Base-by-base conservation (phyloP, 2,329 filamentous ascomycete species). In the Exophiala xenobiotica region DNA sequence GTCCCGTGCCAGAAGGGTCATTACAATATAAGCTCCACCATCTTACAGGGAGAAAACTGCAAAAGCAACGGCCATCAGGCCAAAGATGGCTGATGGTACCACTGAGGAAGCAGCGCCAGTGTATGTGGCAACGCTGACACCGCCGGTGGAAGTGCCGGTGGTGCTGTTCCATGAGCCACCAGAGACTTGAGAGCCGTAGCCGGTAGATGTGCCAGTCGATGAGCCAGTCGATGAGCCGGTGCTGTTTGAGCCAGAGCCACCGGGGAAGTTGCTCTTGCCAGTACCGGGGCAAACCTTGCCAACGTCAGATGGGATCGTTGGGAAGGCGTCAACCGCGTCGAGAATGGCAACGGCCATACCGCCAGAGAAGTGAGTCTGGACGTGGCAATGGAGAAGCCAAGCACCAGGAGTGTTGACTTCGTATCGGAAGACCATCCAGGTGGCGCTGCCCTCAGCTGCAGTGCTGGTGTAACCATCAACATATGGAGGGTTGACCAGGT, bases 321-420 rank as follows among this genome's bases (percentile, higher is more conserved):
- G 60, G 56, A 60, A 71, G 11, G 60, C 54, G 56, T 71, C 68
- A 16, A 70, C 56, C 1, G 66, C 69, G 39, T 72, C 69, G n/a
- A 72, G 54, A n/a, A 82, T 72, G 1, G 75, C 73, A 64, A 81
- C 64, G 22, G 69, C 69, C 79, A 82, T 83, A 1, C 80, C 80
- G 2, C 78, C 78, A 22, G 69, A 64, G 50, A 80, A 65, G 54
- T 82, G 80, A 22, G 73, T 74, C 61, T 75, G 70, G 24, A 81
- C 76, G 62, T 82, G 79, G 54, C 79, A 82, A 56, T 82, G 79
- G 3, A 82, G 59, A 20, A 81, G 57, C 72, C 77, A 82, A 0
- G 77, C 70, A 0, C 79, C 78, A 2, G 79, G 77, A 52, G 79
- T 78, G 16, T 67, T 67, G 24, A 74, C 75, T 14, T 78, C 74